Conservation (phyloP, 2,329 filamentous ascomycete genomes). For the Cladobotryum protrusum region DNA sequence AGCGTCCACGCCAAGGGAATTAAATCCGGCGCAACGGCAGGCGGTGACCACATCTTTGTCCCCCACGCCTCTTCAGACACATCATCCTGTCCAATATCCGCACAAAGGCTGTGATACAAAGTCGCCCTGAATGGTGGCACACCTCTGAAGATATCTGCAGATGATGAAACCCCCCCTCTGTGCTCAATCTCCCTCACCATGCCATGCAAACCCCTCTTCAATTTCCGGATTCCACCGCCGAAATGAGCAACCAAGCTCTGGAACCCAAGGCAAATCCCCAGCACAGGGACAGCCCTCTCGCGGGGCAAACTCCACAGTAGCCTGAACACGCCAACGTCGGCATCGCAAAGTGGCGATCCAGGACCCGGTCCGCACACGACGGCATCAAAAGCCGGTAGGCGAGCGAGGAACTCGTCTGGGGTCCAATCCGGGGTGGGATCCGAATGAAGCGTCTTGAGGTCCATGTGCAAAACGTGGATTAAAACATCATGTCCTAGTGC, state of each 20-base stretch:
- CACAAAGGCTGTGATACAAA: slow-evolving; percentile 65
- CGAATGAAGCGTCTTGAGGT: slow-evolving; percentile 56
- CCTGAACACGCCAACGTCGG: slow-evolving; percentile 79
- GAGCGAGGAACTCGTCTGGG: slow-evolving; percentile 32
- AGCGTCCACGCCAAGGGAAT: slow-evolving; percentile 59
- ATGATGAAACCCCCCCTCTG: slow-evolving; percentile 13
- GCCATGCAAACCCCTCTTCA: slow-evolving; percentile 74
- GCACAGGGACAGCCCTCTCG: slow-evolving; percentile 60
- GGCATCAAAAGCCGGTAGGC: slow-evolving; percentile 62
- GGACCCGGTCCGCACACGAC: slow-evolving; percentile 89
- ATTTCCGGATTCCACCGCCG: slow-evolving; percentile 58
- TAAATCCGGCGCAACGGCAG: slow-evolving; percentile 33
- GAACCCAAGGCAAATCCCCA: slow-evolving; percentile 87
- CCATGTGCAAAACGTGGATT: slow-evolving; percentile 34
- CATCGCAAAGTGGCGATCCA: slow-evolving; percentile 63
- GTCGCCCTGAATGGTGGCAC: slow-evolving; percentile 61
- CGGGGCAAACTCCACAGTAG: slow-evolving; percentile 64
- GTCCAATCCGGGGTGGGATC: slow-evolving; percentile 46
- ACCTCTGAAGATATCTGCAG: slow-evolving; percentile 57
- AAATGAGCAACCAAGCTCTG: slow-evolving; percentile 70
- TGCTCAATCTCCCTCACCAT: slow-evolving; percentile 67
- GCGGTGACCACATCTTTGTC: slow-evolving; percentile 34
- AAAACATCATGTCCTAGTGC: slow-evolving; percentile 62
- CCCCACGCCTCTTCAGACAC: slow-evolving; percentile 32
- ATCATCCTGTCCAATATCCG: slow-evolving; percentile 45